These are phyloP conservation scores for Cerioporus squamosus DNA, from an alignment of 1,284 basidiomycete genomes.

Conservation along the genomic window DNA sequence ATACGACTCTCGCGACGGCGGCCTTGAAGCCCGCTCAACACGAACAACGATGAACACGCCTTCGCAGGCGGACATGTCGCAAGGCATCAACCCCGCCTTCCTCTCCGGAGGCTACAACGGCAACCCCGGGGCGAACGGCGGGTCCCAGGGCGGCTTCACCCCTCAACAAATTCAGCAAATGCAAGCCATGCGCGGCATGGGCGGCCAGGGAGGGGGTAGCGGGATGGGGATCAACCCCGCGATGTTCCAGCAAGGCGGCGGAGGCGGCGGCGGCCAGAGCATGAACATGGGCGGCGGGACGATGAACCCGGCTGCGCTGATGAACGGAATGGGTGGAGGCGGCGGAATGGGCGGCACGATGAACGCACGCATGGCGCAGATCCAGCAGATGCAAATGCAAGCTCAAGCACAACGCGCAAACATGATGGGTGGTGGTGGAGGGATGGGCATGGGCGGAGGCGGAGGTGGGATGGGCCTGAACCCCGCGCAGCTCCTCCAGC, in stretches of 20 bases:
- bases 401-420: constrained; percentile 18
- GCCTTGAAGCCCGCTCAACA: background rate
- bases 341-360: constrained; percentile 12
- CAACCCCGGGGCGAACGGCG: constrained; percentile 4
- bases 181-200: constrained; percentile 25
- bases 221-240: constrained; percentile 22
- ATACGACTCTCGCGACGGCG: background rate
- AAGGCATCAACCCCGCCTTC: constrained; percentile 31
- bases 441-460: constrained; percentile 3
- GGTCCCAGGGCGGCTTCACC: constrained; percentile 11
- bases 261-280: constrained; percentile 2
- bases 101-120: constrained; percentile 19
- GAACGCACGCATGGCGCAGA: constrained; percentile 22
- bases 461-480: constrained; percentile 14
- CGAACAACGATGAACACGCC: constrained; percentile 19
- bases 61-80: constrained; percentile 21
- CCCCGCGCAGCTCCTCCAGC: constrained; percentile 23
- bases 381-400: constrained; percentile 25
- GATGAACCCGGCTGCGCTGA: constrained; percentile 28
- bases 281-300: constrained; percentile 3
- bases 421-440: constrained; percentile 6
- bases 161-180: constrained; percentile 27
- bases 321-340: constrained; percentile 20
- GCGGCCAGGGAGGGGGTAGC: constrained; percentile 9
- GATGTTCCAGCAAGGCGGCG: constrained; percentile 28